Evolutionary conservation across 2,329 filamentous ascomycete species (phyloP).

Genomic region (Ceratocystis papillata): DNA sequence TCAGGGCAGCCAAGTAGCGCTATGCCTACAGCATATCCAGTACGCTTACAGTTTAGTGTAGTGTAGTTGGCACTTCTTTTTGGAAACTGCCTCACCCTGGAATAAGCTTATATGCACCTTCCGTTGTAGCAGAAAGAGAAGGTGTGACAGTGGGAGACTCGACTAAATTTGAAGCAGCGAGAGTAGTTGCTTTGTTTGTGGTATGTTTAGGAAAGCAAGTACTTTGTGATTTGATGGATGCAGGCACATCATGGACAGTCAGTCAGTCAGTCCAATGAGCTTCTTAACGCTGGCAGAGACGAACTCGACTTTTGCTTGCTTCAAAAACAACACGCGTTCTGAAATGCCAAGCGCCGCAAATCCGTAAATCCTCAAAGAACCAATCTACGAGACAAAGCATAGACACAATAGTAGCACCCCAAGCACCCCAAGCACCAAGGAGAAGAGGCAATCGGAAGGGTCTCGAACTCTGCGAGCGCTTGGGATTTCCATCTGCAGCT

Average conservation of each 20-base stretch:
- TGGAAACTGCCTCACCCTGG: neutral
- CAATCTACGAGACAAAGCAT: slow-evolving; percentile 6
- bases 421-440: neutral
- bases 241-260: too few relatives aligned
- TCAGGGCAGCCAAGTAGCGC: neutral
- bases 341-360: slow-evolving; percentile 12
- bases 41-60: neutral
- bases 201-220: too few relatives aligned
- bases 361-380: neutral
- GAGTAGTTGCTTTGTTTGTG: neutral
- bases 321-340: neutral
- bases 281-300: too few relatives aligned
- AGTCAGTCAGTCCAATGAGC: too few relatives aligned
- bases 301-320: too few relatives aligned
- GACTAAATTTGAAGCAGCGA: neutral
- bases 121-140: neutral
- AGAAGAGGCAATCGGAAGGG: neutral
- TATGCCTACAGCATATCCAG: neutral
- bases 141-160: slow-evolving; percentile 2
- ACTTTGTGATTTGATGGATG: too few relatives aligned
- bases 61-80: neutral
- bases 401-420: neutral
- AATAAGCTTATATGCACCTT: slow-evolving; percentile 2
- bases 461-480: slow-evolving; percentile 5
- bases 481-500: slow-evolving; percentile 4